These are phyloP conservation scores for Pythium folliculosum DNA, from an alignment of 352 stramenopile genomes.

Conservation along the genomic window DNA sequence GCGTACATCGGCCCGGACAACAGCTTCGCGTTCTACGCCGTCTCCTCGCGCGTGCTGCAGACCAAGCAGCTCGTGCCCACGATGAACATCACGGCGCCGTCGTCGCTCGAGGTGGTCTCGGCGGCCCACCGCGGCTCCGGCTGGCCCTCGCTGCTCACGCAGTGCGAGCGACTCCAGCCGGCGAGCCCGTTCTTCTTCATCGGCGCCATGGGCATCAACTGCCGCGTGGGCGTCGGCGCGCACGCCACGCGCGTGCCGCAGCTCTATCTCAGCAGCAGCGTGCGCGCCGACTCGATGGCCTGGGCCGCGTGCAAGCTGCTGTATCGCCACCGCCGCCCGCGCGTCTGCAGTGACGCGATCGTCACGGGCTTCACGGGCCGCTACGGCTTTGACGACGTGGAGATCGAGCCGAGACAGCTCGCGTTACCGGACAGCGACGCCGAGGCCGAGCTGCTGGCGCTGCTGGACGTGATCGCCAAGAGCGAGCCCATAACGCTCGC, in stretches of 20 bases:
- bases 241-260: neutral
- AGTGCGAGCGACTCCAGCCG: slow-evolving; percentile 9
- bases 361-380: slow-evolving; percentile 22
- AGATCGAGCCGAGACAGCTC: slow-evolving; percentile 32
- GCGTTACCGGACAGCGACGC: slow-evolving; percentile 20
- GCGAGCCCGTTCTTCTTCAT: slow-evolving; percentile 15
- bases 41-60: slow-evolving; percentile 22
- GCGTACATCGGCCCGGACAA: slow-evolving; percentile 47
- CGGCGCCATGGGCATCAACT: slow-evolving; percentile 20
- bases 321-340: slow-evolving; percentile 8
- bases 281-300: slow-evolving; percentile 24
- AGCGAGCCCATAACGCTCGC: neutral
- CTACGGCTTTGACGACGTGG: slow-evolving; percentile 36
- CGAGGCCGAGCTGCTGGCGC: slow-evolving; percentile 19
- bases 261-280: slow-evolving; percentile 15
- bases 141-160: slow-evolving; percentile 16
- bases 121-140: slow-evolving; percentile 15
- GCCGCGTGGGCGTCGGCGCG: slow-evolving; percentile 2
- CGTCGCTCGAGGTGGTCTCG: neutral
- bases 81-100: neutral
- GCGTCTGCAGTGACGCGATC: neutral
- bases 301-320: slow-evolving; percentile 24
- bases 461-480: slow-evolving; percentile 17
- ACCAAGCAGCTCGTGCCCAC: slow-evolving; percentile 3
- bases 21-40: slow-evolving; percentile 37